Base-by-base conservation (phyloP, 2,329 filamentous ascomycete species). In the Blumeriella jaapii region DNA sequence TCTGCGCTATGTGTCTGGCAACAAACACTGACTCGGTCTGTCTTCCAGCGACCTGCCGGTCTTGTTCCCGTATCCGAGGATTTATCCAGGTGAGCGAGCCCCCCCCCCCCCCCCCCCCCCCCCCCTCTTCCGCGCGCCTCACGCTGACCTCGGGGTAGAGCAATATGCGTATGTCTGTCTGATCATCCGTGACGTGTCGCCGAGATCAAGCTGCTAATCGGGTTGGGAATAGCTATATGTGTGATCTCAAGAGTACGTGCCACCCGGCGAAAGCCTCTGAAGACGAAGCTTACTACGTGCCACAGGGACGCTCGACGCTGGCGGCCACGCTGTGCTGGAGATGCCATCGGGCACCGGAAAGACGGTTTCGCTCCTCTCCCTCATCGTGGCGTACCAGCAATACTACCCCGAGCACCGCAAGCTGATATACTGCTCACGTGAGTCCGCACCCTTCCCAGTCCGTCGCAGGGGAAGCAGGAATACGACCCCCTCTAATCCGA, bases 271-370 rank as follows among this genome's bases (percentile, higher is more conserved):
- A 8, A 20, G 18, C 15, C n/a, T n/a, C 15, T 27, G 11, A 20
- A 31, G 17, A 22, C 29, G 18, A 24, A 44, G 39, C 45, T 51
- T 15, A 51, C 29, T 6, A 13, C 30, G n/a, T 11, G 6, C 20
- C 17, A 6, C 22, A 64, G 62, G 66, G 59, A 96, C 91, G 13
- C 78, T 98, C 53, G 91, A 98, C 68, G 82, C 80, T 13, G 84
- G 84, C 34, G 93, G 91, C 42, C 86, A 98, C 62, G 95, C 87
- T 59, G 89, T 98, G 14, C 64, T 98, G 50, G 91, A 98, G 63
- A 98, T 98, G 91, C 91, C 91, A 60, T 98, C 91, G 40, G 91
- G 91, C 27, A 98, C 91, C 15, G 91, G 91, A 42, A 98, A 98
- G 67, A 98, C 91, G 0, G 83, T 98, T 16, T 95, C 91, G 7